Conservation (phyloP, 2,329 filamentous ascomycete species). For the Fusarium caatingaense region DNA sequence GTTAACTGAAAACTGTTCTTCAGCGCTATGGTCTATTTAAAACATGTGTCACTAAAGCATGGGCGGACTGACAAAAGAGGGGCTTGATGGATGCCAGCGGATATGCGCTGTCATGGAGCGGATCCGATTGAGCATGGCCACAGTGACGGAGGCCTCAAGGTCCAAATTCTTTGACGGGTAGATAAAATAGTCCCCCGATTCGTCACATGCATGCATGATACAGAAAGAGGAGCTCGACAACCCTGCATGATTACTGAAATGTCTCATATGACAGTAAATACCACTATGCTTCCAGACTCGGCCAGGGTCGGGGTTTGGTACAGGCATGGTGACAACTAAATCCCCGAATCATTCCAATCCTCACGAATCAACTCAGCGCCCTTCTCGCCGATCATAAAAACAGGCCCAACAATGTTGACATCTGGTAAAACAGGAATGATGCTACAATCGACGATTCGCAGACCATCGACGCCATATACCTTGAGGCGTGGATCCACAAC, state of each 20-base stretch:
- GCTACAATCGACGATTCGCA: constrained; percentile 32
- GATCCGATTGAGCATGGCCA: too few species aligned
- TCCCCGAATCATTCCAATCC: constrained; percentile 2
- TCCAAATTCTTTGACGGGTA: background rate
- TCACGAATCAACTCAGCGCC: constrained; percentile 26
- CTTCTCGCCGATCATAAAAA: constrained; percentile 71
- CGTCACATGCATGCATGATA: background rate
- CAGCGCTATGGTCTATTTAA: too few species aligned
- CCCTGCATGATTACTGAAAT: background rate
- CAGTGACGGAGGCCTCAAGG: too few species aligned
- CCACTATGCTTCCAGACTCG: too few species aligned
- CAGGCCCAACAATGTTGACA: constrained; percentile 69
- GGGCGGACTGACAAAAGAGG: too few species aligned
- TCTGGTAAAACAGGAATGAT: constrained; percentile 65
- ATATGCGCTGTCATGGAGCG: too few species aligned
- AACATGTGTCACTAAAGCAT: too few species aligned
- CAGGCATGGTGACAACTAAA: background rate
- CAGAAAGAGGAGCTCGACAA: background rate
- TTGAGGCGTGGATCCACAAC: constrained; percentile 35
- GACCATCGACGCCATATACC: constrained; percentile 29
- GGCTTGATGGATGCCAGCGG: too few species aligned
- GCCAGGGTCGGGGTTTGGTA: too few species aligned
- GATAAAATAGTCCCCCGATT: background rate
- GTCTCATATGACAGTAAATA: background rate
- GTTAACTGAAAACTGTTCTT: too few species aligned